Evolutionary conservation across 768 basidiomycete genomes (phyloP), one percentile per base, ranked within the genome.

Genomic region (Termitomyces sp.): DNA sequence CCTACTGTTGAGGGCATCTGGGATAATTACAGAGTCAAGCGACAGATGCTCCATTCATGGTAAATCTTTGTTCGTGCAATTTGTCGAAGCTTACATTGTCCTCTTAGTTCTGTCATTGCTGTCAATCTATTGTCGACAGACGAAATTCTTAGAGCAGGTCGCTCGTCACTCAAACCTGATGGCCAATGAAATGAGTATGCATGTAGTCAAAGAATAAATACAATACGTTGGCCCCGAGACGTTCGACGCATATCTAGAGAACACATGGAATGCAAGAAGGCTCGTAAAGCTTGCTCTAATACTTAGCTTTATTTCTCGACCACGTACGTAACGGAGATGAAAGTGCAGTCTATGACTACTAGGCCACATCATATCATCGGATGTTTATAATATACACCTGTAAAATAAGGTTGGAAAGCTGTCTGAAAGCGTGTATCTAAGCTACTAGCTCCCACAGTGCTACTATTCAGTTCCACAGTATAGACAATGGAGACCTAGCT

Each of bases 1-100:
- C 97, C 97, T 21, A 91, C 91, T 10, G 86, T 92, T 5, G 90
- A 94, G 67, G 97, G 97, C 37, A 86, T 99, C 27, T 99, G 95
- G 95, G 97, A 99, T 70, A 98, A 98, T 74, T 98, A 97, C 69
- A 80, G 97, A 62, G 97, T 99, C 59, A 99, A 99, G 79, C 80
- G 96, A 59, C 97, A 99, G 69, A 97, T 99, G 94, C 74, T 99
- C 45, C 95, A 98, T 68, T 96, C 94, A 66, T 92, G 91, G 94
- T 94, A 63, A 68, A 85, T 17, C 16, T 35, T 23, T 32, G 14
- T 9, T 19, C 46, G 39, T 43, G 21, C 4, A 17, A 25, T 23
- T 23, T n/a, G 60, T 66, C 64, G 52, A 62, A 60, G 58, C 69
- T 68, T 61, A 68, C 61, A 47, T 57, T 48, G 60, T 51, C n/a